phyloP scores from a whole-genome alignment of 2,329 filamentous ascomycete species.

The Pseudogymnoascus sp. region DNA sequence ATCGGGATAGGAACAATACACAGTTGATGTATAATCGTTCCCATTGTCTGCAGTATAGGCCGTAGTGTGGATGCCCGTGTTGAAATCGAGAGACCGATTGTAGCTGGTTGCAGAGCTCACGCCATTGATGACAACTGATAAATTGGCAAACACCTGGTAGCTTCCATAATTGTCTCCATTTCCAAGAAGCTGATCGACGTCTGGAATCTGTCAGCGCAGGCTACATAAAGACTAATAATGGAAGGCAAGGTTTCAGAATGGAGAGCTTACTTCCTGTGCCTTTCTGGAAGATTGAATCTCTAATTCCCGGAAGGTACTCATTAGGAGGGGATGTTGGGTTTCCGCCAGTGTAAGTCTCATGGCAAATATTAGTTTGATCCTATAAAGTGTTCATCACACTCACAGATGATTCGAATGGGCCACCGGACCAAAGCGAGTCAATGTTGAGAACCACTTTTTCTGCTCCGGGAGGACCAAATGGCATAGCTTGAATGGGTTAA shows the following conservation, averaged over 20 bases:
- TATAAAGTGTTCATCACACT: constrained; percentile 10
- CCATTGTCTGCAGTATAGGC: constrained; percentile 30
- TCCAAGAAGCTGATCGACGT: constrained; percentile 34
- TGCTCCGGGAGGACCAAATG: constrained; percentile 36
- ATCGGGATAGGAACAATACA: constrained; percentile 40
- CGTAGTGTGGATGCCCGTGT: constrained; percentile 34
- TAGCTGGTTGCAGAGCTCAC: constrained; percentile 30
- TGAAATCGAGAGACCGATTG: constrained; percentile 37
- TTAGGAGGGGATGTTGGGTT: constrained; percentile 35
- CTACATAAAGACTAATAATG: not conserved
- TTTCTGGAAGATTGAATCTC: constrained; percentile 42
- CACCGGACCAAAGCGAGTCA: constrained; percentile 44
- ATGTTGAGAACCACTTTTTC: constrained; percentile 41
- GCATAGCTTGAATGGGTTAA: constrained; percentile 28
- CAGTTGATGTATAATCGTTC: constrained; percentile 27
- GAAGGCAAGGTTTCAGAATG: not conserved
- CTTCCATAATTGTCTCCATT: constrained; percentile 36
- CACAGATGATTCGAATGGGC: constrained; percentile 39
- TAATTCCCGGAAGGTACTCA: constrained; percentile 34
- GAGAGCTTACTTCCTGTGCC: constrained; percentile 37
- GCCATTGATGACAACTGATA: constrained; percentile 34
- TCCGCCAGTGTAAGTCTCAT: constrained; percentile 39
- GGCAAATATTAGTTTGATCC: not conserved
- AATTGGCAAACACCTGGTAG: constrained; percentile 41
- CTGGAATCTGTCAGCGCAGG: constrained; percentile 16